Conservation (phyloP, 1,284 basidiomycete genomes). For the Leccinum solheimii region DNA sequence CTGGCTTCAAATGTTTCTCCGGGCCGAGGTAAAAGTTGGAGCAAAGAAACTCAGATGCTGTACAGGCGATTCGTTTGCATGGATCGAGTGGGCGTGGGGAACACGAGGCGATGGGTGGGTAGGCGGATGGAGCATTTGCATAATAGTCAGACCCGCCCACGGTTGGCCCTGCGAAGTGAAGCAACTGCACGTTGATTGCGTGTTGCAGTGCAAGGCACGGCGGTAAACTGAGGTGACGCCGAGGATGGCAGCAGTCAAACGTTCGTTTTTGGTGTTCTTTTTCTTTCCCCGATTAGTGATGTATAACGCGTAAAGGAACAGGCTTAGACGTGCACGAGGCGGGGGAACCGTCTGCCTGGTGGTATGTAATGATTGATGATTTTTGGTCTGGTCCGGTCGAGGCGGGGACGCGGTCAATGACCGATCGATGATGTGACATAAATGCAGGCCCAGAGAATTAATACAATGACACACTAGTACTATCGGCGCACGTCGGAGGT, state of each 20-base stretch:
- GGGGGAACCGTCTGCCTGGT: not conserved
- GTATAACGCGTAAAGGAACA: not conserved
- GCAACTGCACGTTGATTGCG: not conserved
- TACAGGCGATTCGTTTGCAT: slow-evolving; percentile 3
- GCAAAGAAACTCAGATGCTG: slow-evolving; percentile 14
- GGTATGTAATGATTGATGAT: not conserved
- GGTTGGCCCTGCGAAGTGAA: not conserved
- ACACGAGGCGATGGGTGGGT: slow-evolving; percentile 11
- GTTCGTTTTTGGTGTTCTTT: slow-evolving; percentile 1
- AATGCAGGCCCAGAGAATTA: not conserved
- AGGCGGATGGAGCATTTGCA: not conserved
- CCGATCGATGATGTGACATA: not conserved
- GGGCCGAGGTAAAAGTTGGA: slow-evolving; percentile 15
- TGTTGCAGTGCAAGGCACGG: not conserved
- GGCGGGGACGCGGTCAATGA: not conserved
- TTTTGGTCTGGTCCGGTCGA: not conserved
- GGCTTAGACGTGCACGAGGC: not conserved
- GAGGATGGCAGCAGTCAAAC: not conserved
- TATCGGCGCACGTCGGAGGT: slow-evolving; percentile 7
- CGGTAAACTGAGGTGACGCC: not conserved
- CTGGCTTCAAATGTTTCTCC: slow-evolving; percentile 1
- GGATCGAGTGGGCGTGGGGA: slow-evolving; percentile 3
- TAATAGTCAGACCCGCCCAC: not conserved
- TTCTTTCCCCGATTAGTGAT: not conserved
- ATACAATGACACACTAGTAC: not conserved